These are phyloP conservation scores for Leishmania tropica DNA, from an alignment of 208 protist species.

Conservation along the genomic window DNA sequence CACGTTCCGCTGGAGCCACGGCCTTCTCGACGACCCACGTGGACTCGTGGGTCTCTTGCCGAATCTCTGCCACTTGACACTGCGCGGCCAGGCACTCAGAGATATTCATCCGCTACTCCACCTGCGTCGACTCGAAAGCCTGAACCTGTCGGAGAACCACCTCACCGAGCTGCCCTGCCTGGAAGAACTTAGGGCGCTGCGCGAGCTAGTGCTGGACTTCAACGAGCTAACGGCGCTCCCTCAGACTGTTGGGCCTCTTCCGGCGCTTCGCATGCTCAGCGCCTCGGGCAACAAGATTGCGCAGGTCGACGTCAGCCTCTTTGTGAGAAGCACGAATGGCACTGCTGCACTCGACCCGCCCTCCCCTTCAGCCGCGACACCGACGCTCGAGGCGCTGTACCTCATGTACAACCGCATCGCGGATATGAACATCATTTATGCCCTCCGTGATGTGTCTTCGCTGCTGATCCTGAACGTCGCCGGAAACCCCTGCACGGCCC, in stretches of 20 bases:
- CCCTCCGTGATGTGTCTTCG: constrained; percentile 67
- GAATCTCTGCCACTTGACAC: constrained; percentile 41
- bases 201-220: constrained; percentile 65
- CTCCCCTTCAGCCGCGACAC: neutral
- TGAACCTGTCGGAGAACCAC: constrained; percentile 82
- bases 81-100: constrained; percentile 60
- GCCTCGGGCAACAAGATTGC: constrained; percentile 87
- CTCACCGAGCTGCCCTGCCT: constrained; percentile 54
- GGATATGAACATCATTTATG: constrained; percentile 72
- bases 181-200: constrained; percentile 36
- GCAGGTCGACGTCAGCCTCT: constrained; percentile 40
- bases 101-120: constrained; percentile 52
- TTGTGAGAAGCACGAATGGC: constrained; percentile 29
- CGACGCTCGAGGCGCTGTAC: constrained; percentile 83
- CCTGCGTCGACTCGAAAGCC: constrained; percentile 47
- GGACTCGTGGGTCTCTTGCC: constrained; percentile 23
- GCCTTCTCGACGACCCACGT: constrained; percentile 26
- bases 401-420: constrained; percentile 82
- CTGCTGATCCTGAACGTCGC: constrained; percentile 92
- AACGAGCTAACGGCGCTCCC: constrained; percentile 66
- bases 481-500: constrained; percentile 73
- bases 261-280: constrained; percentile 73
- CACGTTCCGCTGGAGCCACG: constrained; percentile 37
- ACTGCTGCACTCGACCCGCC: neutral
- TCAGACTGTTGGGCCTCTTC: constrained; percentile 44